phyloP scores from a whole-genome alignment of 2,329 filamentous ascomycete genomes.

The Trichoderma aggressivum region DNA sequence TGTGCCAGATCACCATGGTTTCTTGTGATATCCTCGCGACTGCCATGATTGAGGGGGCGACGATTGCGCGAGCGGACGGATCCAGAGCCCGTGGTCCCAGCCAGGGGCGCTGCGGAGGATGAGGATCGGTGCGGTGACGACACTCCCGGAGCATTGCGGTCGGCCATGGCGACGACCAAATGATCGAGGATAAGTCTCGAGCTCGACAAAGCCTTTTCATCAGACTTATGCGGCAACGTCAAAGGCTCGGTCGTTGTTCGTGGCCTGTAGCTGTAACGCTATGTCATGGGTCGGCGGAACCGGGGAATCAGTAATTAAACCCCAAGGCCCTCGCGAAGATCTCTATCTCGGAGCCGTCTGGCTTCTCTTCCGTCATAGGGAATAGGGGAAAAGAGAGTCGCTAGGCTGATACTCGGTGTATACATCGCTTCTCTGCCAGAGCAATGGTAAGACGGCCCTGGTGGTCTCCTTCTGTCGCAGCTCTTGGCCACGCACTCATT shows the following conservation, averaged over 20 bases:
- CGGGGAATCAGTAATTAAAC: constrained; percentile 9
- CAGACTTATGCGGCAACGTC: constrained; percentile 24
- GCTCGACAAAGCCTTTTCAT: constrained; percentile 32
- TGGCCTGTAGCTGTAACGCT: neutral
- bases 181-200: constrained; percentile 32
- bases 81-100: constrained; percentile 39
- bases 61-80: constrained; percentile 51
- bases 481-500: constrained; percentile 14
- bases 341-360: constrained; percentile 7
- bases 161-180: constrained; percentile 37
- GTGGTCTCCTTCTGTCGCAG: constrained; percentile 12
- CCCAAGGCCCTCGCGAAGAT: constrained; percentile 8
- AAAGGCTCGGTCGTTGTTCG: constrained; percentile 1
- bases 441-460: constrained; percentile 4
- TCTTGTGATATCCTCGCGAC: neutral
- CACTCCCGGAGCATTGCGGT: constrained; percentile 30
- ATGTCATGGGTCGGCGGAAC: constrained; percentile 8
- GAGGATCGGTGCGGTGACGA: constrained; percentile 42
- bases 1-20: neutral
- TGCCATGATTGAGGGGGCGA: constrained; percentile 37
- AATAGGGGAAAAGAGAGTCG: constrained; percentile 16
- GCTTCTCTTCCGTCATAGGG: constrained; percentile 16
- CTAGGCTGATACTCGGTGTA: constrained; percentile 1
- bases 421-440: constrained; percentile 3
- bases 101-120: constrained; percentile 43